Evolutionary conservation across 75 land plant genomes (phyloP).

Genomic region (Chamaecyparis obtusa): DNA sequence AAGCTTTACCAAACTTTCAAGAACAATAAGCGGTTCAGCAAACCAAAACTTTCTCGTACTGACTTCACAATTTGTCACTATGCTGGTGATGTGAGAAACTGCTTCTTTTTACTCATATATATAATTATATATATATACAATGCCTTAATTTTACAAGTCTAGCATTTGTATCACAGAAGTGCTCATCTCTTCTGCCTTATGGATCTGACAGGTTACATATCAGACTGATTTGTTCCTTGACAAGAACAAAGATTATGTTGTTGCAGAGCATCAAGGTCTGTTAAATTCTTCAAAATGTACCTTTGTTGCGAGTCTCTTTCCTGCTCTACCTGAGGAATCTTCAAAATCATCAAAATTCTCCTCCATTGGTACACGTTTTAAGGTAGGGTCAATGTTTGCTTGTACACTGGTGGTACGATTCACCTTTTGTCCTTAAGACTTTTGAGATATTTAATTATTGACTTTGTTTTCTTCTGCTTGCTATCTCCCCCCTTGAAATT

Average conservation of each 20-base stretch:
- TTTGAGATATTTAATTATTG: background rate
- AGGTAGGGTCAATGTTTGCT: conserved; percentile 39
- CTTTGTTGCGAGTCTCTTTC: conserved; percentile 88
- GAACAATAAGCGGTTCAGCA: conserved; percentile 88
- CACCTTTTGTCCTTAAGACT: background rate
- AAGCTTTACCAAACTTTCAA: conserved; percentile 93
- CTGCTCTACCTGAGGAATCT: conserved; percentile 74
- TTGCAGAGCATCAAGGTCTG: conserved; percentile 97
- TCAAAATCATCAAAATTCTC: conserved; percentile 93
- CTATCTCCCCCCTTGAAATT: background rate
- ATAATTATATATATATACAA: background rate
- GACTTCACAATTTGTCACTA: conserved; percentile 96
- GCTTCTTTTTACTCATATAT: background rate
- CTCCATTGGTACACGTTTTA: conserved; percentile 93
- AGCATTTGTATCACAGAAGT: background rate
- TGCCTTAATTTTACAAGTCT: background rate
- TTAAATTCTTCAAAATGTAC: conserved; percentile 78
- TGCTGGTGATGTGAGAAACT: conserved; percentile 92
- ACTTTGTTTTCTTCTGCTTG: background rate
- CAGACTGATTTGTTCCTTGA: conserved; percentile 95
- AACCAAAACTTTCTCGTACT: conserved; percentile 91
- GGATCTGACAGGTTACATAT: conserved; percentile 80
- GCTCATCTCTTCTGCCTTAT: background rate
- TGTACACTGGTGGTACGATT: background rate
- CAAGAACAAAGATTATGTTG: conserved; percentile 98